Evolutionary conservation across 2,329 filamentous ascomycete species (phyloP).

Genomic region (Hypoxylon sp.): DNA sequence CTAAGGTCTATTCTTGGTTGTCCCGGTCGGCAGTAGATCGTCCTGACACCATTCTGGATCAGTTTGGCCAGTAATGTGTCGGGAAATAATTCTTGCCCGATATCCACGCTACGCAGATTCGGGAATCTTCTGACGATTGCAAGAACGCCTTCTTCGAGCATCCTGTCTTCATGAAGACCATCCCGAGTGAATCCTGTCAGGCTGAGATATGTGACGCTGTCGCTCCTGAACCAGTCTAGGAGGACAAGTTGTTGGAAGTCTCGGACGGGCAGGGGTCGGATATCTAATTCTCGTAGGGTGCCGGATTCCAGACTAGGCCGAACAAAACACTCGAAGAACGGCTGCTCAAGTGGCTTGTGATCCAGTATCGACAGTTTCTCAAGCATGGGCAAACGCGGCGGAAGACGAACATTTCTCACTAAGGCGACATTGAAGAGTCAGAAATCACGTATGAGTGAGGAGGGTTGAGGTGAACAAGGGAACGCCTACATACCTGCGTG

Average conservation of each 20-base stretch:
- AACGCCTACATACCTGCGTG: not conserved
- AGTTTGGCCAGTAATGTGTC: constrained; percentile 44
- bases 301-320: constrained; percentile 47
- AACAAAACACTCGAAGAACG: constrained; percentile 30
- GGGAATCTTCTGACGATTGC: constrained; percentile 48
- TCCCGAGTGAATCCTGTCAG: constrained; percentile 72
- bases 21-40: constrained; percentile 43
- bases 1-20: constrained; percentile 34
- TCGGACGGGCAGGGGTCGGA: constrained; percentile 35
- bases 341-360: not conserved
- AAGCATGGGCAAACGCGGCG: constrained; percentile 31
- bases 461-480: not conserved
- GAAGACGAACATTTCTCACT: not conserved
- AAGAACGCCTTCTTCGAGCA: constrained; percentile 40
- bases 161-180: constrained; percentile 7
- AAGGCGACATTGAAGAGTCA: not conserved
- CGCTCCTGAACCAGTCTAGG: constrained; percentile 48
- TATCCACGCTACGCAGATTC: constrained; percentile 47
- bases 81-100: constrained; percentile 43
- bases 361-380: constrained; percentile 41
- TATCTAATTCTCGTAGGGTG: constrained; percentile 44
- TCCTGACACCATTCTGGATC: constrained; percentile 45
- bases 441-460: not conserved
- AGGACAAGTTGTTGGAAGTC: not conserved
- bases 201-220: constrained; percentile 46